Evolutionary conservation across 176 grass and related monocot species (phyloP), one percentile per base, ranked within the genome.

Genomic region (Urochloa ruziziensis): DNA sequence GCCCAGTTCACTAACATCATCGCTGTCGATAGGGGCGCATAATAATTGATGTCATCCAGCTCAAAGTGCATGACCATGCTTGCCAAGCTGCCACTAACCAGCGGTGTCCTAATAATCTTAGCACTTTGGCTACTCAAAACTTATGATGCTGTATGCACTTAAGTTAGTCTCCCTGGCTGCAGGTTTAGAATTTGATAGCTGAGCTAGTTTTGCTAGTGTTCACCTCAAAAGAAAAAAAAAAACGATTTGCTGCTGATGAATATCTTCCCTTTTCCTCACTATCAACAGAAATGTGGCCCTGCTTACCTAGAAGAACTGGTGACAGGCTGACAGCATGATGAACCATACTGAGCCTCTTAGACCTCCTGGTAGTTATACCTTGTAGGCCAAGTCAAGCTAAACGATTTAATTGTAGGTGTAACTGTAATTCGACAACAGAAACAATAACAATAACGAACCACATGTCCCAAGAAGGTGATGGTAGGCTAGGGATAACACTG

Each of bases 21-120:
- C 28, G 18, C 10, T 84, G 10, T 57, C 49, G 14, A 73, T 28
- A 65, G 48, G 12, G 67, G 32, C 60, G 14, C 43, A 80, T 12
- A 47, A 19, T 57, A 90, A 37, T 86, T 79, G 57, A 74, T 53
- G 40, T 52, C 52, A 53, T 43, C 30, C 48, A 51, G 67, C 79
- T 79, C 39, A 79, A 90, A 90, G 47, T 37, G 57, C 67, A 62
- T 68, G 21, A 58, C n/a, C n/a, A n/a, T n/a, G n/a, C n/a, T n/a
- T n/a, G 67, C 29, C 49, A 67, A 68, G 47, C 35, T 82, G 80
- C 25, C 21, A 65, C 51, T 19, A 74, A 61, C 33, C 66, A 42
- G 49, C 33, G 34, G 28, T 71, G 23, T 70, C 16, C 44, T 29
- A 56, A 66, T 56, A 39, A 66, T 73, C 23, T n/a, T 36, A 46